These are phyloP conservation scores for Leccinellum luteum DNA, from an alignment of 768 basidiomycete species.

Conservation along the genomic window DNA sequence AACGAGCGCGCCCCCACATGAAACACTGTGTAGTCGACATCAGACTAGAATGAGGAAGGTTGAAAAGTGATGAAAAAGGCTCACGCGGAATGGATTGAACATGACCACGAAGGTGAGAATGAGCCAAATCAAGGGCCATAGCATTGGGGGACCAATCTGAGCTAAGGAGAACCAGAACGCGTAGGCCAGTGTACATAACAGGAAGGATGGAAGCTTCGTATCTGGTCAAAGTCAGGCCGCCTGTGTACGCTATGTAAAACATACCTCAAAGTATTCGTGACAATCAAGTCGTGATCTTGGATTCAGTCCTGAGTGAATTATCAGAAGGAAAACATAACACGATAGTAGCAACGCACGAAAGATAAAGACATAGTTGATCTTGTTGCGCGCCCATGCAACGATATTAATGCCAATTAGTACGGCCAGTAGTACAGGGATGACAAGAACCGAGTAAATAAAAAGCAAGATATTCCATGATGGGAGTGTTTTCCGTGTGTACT, in stretches of 20 bases:
- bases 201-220: conserved; percentile 69
- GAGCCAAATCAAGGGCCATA: conserved; percentile 86
- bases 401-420: conserved; percentile 83
- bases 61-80: not conserved
- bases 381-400: conserved; percentile 65
- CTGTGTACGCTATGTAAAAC: conserved; percentile 10
- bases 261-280: conserved; percentile 71
- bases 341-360: conserved; percentile 52
- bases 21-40: conserved; percentile 35
- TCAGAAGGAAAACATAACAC: conserved; percentile 5
- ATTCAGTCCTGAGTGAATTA: conserved; percentile 55
- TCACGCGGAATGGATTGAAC: conserved; percentile 73
- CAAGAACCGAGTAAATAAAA: conserved; percentile 71
- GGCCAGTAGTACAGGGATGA: conserved; percentile 72
- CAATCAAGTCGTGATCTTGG: conserved; percentile 69
- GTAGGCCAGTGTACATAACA: conserved; percentile 72
- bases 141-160: conserved; percentile 62
- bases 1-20: conserved; percentile 42
- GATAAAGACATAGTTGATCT: conserved; percentile 94
- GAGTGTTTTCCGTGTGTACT: conserved; percentile 48
- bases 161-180: conserved; percentile 85
- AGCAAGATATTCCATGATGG: conserved; percentile 74
- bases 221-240: not conserved
- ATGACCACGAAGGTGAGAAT: conserved; percentile 55
- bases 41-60: not conserved